Evolutionary conservation across 148 eudicot genomes (phyloP), one percentile per base, ranked within the genome.

Genomic region (Chenopodium formosanum): DNA sequence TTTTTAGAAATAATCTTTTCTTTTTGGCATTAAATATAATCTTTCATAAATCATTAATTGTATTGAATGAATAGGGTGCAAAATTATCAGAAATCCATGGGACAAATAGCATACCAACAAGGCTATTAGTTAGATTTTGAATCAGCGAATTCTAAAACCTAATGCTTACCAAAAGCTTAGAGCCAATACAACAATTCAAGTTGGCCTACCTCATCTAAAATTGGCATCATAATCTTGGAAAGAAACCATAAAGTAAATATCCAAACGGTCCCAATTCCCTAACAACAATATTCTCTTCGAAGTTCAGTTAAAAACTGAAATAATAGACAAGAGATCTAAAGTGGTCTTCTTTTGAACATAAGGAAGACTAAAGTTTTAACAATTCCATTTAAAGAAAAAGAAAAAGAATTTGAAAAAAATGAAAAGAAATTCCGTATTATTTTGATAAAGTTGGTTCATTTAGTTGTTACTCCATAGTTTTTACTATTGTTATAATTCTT

Each of bases 21-120:
- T 34, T 34, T 34, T 0, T 0, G 40, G 40, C 0, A 5, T 4
- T 34, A 40, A 40, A 40, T 40, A 40, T 40, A 40, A 6, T 40
- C 7, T 40, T 5, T 40, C 1, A 6, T 40, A 40, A 40, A 40
- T 40, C 44, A 40, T 40, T 56, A 3, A 50, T 50, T 11, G 12
- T 56, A 56, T 17, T 56, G 62, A 4, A 17, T 16, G 5, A 62
- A 62, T 62, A 62, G 66, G 23, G 66, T 7, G 2, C 25, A 8
- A 32, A 20, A 71, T 47, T 23, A 60, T 16, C 19, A 16, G 75
- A 46, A 79, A 31, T 58, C 70, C 67, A 80, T 1, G 76, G 52
- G 86, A 84, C 86, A 84, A 84, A 72, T 19, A 2, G 64, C 78
- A 71, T 76, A 77, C 37, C 40, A 84, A 84, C 86, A 84, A 84